These are phyloP conservation scores for Yarrowia divulgata DNA, from an alignment of 805 yeast genomes.

Conservation along the genomic window DNA sequence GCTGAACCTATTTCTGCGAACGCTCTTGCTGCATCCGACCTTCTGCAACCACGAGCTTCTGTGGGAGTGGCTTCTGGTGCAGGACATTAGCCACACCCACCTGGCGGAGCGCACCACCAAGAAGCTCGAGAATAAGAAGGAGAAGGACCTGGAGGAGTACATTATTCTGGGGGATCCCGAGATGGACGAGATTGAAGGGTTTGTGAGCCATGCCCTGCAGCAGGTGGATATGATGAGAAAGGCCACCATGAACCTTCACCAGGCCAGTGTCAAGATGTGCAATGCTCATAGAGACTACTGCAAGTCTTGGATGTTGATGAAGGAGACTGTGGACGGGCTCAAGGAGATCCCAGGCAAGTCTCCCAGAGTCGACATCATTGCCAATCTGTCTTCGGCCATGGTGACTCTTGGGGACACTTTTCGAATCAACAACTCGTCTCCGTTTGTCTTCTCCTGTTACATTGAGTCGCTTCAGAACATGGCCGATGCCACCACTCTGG, in stretches of 20 bases:
- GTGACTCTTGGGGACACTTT: slow-evolving; percentile 15
- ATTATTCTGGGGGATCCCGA: slow-evolving; percentile 41
- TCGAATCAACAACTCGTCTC: slow-evolving; percentile 18
- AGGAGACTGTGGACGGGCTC: slow-evolving; percentile 14
- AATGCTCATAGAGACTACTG: slow-evolving; percentile 33
- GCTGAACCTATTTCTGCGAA: slow-evolving; percentile 58
- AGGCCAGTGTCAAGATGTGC: slow-evolving; percentile 29
- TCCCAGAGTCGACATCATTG: neutral
- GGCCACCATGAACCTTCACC: slow-evolving; percentile 38
- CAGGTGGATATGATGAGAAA: slow-evolving; percentile 42
- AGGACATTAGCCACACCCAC: slow-evolving; percentile 44
- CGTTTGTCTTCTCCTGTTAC: slow-evolving; percentile 36
- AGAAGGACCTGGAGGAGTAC: slow-evolving; percentile 43
- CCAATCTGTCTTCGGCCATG: slow-evolving; percentile 17
- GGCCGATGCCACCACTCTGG: slow-evolving; percentile 31
- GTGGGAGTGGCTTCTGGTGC: slow-evolving; percentile 54
- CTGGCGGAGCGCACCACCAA: slow-evolving; percentile 45
- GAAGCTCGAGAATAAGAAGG: slow-evolving; percentile 45
- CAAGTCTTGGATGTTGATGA: slow-evolving; percentile 31
- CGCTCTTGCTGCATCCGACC: slow-evolving; percentile 54
- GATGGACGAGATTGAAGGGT: slow-evolving; percentile 44
- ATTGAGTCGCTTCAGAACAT: slow-evolving; percentile 37
- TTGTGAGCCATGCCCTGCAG: slow-evolving; percentile 44
- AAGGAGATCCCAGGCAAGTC: slow-evolving; percentile 3
- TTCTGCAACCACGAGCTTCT: slow-evolving; percentile 52